Percentiles rank a stretch among this genome's conserved stretches.
Conservation (phyloP, 306 rosid species). For the Trifolium pratense region DNA sequence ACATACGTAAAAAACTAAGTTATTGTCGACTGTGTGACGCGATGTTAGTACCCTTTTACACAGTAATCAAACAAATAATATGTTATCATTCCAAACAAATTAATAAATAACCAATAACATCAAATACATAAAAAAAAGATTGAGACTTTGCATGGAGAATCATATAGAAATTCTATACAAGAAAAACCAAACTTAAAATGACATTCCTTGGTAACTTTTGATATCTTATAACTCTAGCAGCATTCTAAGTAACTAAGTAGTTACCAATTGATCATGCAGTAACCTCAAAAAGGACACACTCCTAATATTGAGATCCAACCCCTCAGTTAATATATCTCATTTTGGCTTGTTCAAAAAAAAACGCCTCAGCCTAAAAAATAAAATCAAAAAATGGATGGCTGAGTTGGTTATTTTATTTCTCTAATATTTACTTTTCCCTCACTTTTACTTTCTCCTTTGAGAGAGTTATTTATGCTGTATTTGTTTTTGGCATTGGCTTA, state of each 20-base stretch:
- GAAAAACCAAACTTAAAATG: conserved; percentile 2
- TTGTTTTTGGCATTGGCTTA: conserved; percentile 52
- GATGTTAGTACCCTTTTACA: too few species aligned
- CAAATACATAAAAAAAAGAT: neutral
- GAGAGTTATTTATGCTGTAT: conserved; percentile 42
- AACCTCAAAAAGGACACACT: neutral
- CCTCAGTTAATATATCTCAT: too few species aligned
- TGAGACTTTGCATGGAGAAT: conserved; percentile 2
- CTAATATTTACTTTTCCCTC: neutral
- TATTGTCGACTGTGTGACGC: too few species aligned
- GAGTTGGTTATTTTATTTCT: conserved; percentile 3
- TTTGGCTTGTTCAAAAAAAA: too few species aligned
- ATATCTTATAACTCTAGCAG: neutral
- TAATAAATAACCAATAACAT: neutral
- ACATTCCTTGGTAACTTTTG: neutral
- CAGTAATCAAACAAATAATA: too few species aligned
- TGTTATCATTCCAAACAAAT: neutral
- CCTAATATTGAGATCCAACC: neutral
- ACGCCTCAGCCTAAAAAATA: neutral
- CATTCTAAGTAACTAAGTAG: neutral
- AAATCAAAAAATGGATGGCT: neutral
- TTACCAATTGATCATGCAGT: neutral
- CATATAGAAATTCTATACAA: conserved; percentile 3
- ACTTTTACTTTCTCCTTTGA: neutral
- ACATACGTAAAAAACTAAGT: too few species aligned